These are phyloP conservation scores for Eimeria praecox DNA, from an alignment of 169 alveolate genomes.

Conservation along the genomic window DNA sequence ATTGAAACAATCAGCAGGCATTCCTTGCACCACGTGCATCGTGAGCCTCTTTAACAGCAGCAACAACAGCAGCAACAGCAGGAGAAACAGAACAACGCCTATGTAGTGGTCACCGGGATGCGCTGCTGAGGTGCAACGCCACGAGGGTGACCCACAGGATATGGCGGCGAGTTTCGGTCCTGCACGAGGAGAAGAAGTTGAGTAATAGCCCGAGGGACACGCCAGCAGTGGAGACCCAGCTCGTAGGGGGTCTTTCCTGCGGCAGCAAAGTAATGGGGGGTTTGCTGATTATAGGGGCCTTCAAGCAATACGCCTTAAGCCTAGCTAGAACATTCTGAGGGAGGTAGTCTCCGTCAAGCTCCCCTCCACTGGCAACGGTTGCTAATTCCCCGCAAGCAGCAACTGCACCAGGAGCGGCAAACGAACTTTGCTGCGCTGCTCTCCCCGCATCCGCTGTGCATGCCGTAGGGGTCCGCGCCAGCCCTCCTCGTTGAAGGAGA, in stretches of 20 bases:
- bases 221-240: constrained; percentile 51
- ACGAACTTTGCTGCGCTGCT: background rate
- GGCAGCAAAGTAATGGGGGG: background rate
- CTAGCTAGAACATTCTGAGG: background rate
- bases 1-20: constrained; percentile 26
- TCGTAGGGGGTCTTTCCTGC: background rate
- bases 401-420: constrained; percentile 11
- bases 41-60: constrained; percentile 16
- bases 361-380: background rate
- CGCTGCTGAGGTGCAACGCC: background rate
- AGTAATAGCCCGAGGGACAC: constrained; percentile 62
- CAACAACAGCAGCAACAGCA: constrained; percentile 22
- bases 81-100: background rate
- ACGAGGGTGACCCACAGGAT: constrained; percentile 28
- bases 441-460: background rate
- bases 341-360: background rate
- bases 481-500: constrained; percentile 18
- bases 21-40: constrained; percentile 19
- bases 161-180: background rate
- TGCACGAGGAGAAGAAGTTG: constrained; percentile 56
- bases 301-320: background rate
- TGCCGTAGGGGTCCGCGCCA: background rate
- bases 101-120: background rate
- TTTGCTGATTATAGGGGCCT: background rate
- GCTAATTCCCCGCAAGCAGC: background rate